phyloP scores from a whole-genome alignment of 2,329 filamentous ascomycete species.

The Aspergillus oerlinghausenensis region DNA sequence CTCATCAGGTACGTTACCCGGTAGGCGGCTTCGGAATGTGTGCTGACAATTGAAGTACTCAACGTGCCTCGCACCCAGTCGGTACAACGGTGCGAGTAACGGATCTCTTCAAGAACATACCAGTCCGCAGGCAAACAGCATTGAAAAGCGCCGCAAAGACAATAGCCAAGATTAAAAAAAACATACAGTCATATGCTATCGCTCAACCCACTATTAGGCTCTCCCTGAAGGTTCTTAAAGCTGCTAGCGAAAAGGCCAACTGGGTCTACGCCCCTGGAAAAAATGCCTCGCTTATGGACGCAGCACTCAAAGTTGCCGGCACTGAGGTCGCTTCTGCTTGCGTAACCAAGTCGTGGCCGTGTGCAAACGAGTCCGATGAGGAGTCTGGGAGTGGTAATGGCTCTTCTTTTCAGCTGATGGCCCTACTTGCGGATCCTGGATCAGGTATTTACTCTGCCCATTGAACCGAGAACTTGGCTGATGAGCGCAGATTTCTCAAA shows the following conservation, averaged over 20 bases:
- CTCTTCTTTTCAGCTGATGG: slow-evolving; percentile 41
- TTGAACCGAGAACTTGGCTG: slow-evolving; percentile 6
- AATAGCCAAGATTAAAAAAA: slow-evolving; percentile 48
- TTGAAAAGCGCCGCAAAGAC: slow-evolving; percentile 49
- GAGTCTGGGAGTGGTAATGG: not conserved
- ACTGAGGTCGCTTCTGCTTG: slow-evolving; percentile 52
- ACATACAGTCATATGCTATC: slow-evolving; percentile 57
- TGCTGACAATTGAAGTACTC: slow-evolving; percentile 17
- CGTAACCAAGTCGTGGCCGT: slow-evolving; percentile 25
- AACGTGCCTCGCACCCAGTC: slow-evolving; percentile 51
- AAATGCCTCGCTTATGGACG: slow-evolving; percentile 47
- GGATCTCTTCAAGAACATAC: slow-evolving; percentile 54
- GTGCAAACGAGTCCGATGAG: slow-evolving; percentile 16
- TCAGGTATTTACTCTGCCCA: slow-evolving; percentile 24
- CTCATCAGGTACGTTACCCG: slow-evolving; percentile 36
- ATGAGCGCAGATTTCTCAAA: slow-evolving; percentile 34
- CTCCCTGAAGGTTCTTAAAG: slow-evolving; percentile 52
- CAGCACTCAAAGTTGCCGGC: slow-evolving; percentile 53
- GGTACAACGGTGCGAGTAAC: slow-evolving; percentile 57
- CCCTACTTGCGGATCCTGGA: slow-evolving; percentile 47
- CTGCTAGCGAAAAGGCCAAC: slow-evolving; percentile 58
- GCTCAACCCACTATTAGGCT: slow-evolving; percentile 54
- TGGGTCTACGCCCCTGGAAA: slow-evolving; percentile 56
- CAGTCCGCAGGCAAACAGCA: slow-evolving; percentile 55
- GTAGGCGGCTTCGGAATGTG: not conserved